A percentile compares a stretch with the other conserved stretches of the same genome.
Evolutionary conservation across 2,329 filamentous ascomycete species (phyloP).

Genomic region (Dactylellina haptotyla): DNA sequence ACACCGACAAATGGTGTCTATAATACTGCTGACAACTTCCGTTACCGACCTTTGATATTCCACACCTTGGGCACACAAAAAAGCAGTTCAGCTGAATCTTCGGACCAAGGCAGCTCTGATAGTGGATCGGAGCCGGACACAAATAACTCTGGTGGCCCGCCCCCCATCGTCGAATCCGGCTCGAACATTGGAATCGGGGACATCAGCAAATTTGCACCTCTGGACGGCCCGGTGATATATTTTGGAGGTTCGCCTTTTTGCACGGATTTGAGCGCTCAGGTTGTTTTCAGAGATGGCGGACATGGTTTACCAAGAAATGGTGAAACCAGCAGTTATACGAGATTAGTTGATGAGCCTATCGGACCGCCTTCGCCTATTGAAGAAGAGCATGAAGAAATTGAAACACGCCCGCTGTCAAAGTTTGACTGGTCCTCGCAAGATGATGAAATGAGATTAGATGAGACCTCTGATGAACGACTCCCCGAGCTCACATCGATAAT

Average conservation of each 20-base stretch:
- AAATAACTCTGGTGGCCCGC: slow-evolving; percentile 32
- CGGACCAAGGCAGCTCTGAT: slow-evolving; percentile 35
- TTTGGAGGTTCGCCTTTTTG: slow-evolving; percentile 83
- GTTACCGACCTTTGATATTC: slow-evolving; percentile 41
- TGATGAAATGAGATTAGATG: slow-evolving; percentile 62
- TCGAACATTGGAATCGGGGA: slow-evolving; percentile 31
- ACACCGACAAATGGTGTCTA: slow-evolving; percentile 1
- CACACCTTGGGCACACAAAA: slow-evolving; percentile 29
- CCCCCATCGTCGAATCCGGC: slow-evolving; percentile 40
- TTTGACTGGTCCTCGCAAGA: slow-evolving; percentile 32
- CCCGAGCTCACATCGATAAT: slow-evolving; percentile 22
- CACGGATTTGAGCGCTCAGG: slow-evolving; percentile 72
- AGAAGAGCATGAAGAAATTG: slow-evolving; percentile 4
- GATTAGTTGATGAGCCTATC: slow-evolving; percentile 50
- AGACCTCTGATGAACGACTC: slow-evolving; percentile 62
- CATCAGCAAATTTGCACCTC: slow-evolving; percentile 35
- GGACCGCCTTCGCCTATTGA: slow-evolving; percentile 24
- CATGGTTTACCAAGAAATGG: slow-evolving; percentile 56
- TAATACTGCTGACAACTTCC: slow-evolving; percentile 27
- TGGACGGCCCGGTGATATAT: slow-evolving; percentile 78
- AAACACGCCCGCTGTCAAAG: slow-evolving; percentile 16
- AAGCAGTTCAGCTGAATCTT: slow-evolving; percentile 29
- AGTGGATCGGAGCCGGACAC: slow-evolving; percentile 33
- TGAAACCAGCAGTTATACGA: slow-evolving; percentile 44
- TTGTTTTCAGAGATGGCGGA: slow-evolving; percentile 65